Percentiles rank a stretch among this genome's conserved stretches.
phyloP scores from a whole-genome alignment of 2,329 filamentous ascomycete species.

The Diaporthe sp. region DNA sequence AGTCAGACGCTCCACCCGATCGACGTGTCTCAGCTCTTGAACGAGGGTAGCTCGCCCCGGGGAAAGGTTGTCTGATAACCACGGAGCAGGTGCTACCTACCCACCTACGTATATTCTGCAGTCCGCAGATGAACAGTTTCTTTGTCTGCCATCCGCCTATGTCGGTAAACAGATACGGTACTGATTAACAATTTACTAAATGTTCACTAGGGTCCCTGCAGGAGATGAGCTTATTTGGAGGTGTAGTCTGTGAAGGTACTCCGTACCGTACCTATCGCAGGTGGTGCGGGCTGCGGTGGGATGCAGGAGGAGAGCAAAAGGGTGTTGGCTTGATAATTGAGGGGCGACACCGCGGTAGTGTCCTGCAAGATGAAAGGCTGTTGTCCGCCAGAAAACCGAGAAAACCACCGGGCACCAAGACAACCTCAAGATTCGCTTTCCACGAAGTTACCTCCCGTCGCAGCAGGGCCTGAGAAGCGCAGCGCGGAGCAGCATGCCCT shows the following conservation, averaged over 20 bases:
- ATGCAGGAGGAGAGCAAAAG: neutral
- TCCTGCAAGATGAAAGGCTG: conserved; percentile 26
- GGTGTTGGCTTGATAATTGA: neutral
- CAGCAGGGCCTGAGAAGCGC: conserved; percentile 12
- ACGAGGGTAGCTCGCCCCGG: conserved; percentile 22
- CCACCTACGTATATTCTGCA: neutral
- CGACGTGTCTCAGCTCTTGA: conserved; percentile 28
- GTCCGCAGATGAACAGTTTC: neutral
- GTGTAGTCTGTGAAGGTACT: neutral
- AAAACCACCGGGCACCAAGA: conserved; percentile 3
- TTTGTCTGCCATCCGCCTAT: neutral
- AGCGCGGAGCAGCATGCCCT: conserved; percentile 7
- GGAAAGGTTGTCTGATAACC: neutral
- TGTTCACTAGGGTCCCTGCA: neutral
- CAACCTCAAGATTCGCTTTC: conserved; percentile 20
- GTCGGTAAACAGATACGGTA: neutral
- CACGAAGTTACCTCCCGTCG: conserved; percentile 21
- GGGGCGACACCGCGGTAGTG: conserved; percentile 23
- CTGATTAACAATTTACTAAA: neutral
- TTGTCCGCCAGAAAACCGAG: conserved; percentile 2
- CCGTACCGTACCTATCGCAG: neutral
- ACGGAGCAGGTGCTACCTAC: neutral
- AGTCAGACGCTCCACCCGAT: conserved; percentile 32
- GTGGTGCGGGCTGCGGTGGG: neutral
- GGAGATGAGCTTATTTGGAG: neutral